Base-by-base conservation (phyloP, 208 protist genomes). In the Crithidia bombi region DNA sequence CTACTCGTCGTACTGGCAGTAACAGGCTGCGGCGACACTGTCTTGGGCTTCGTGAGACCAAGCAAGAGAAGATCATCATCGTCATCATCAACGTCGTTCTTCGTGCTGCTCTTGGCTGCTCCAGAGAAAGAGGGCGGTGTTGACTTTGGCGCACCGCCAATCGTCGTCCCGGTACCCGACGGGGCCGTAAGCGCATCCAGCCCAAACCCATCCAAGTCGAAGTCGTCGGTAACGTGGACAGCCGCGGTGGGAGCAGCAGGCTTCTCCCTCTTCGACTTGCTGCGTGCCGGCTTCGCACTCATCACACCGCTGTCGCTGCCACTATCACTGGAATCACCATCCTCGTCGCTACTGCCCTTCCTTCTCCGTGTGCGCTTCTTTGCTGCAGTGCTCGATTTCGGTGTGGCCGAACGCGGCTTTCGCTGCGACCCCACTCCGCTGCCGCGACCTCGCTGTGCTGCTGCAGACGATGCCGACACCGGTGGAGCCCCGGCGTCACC, bases 161-260 rank as follows among this genome's bases (percentile, higher is more conserved):
- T 38, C 21, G 71, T 43, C 11, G 44, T 19, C 47, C 52, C 25
- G 0, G 14, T 28, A 57, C 19, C 35, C 2, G 55, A 36, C 6
- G 55, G n/a, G 0, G 54, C 32, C 28, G 72, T 36, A 0, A 95
- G 61, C 11, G 90, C 90, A 47, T 91, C 86, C 39, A 95, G 79
- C 14, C 90, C 90, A 69, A 96, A 94, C 46, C 79, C 68, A 47
- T 93, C 85, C 14, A 96, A 59, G 63, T 89, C 83, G 51, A 93
- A 88, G 65, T 93, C 86, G 36, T 83, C 79, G n/a, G 33, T 64
- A 35, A 41, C 49, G 17, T 44, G 49, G 25, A 19, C 35, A 57
- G 26, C 55, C 10, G 25, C 43, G 38, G 47, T 7, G 9, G n/a
- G n/a, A n/a, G 58, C 61, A 12, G 50, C 47, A 25, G 41, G 65